Evolutionary conservation across 139 green algal genomes (phyloP), one percentile per base, ranked within the genome.

Genomic region (Chlorella vulgaris): DNA sequence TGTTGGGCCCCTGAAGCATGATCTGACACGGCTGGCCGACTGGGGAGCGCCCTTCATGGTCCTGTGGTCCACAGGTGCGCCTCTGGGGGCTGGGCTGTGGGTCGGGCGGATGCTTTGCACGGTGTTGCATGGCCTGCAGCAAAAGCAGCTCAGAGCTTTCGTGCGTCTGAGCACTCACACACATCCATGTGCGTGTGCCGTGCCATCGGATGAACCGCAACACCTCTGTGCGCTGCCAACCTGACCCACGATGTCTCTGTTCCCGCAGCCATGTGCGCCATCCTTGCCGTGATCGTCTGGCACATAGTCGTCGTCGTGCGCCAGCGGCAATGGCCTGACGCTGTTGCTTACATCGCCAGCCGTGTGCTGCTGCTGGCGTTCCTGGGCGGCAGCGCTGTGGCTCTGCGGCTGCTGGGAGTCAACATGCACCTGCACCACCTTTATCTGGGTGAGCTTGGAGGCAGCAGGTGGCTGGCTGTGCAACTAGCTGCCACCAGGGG

Each of bases 361-460:
- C 77, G 85, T 29, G 33, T 83, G 36, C 18, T 69, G 26, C 47
- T 86, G 22, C 63, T 89, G 36, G 28, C 35, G 35, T 91, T 51
- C 67, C 85, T 89, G 63, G 82, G 50, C 8, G 60, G 79, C 67
- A 81, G 61, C 70, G 74, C 83, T 21, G 38, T 38, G 28, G 28
- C 77, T 53, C 63, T 88, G 63, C 10, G 31, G 33, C 26, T 22
- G 22, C 63, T 53, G 22, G 63, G 63, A 43, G 35, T 86, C 77
- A 55, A 78, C 51, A 67, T 88, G 38, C 87, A 92, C 68, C 33
- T 91, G 63, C 87, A 92, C 83, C 88, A 92, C 55, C 88, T 88
- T 24, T 75, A 80, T 28, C 74, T 80, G 4, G 74, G 55, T 80
- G 55, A 1, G 62, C 47, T 55, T 65, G 55, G 47, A 15, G 10